These are phyloP conservation scores for Stagonosporopsis rhizophila DNA, from an alignment of 2,329 filamentous ascomycete species.

Conservation along the genomic window DNA sequence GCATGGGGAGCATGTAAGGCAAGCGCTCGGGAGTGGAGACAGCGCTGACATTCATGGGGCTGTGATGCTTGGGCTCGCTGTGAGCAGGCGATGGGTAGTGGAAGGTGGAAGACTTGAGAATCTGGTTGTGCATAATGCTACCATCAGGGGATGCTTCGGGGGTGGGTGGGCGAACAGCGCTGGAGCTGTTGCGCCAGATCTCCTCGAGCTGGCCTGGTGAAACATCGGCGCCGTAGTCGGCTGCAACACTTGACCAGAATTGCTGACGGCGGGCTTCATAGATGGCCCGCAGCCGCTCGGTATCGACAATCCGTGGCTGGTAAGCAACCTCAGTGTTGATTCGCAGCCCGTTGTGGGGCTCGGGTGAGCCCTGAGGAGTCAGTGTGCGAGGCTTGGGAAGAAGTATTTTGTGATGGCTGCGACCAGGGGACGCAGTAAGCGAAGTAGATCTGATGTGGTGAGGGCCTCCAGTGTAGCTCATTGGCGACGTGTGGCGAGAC, in stretches of 20 bases:
- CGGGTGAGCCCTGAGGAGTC: slow-evolving; percentile 48
- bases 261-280: slow-evolving; percentile 73
- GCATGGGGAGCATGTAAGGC: slow-evolving; percentile 48
- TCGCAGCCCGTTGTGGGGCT: slow-evolving; percentile 51
- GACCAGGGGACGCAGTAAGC: slow-evolving; percentile 60
- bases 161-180: slow-evolving; percentile 45
- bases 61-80: slow-evolving; percentile 44
- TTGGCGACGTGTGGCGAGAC: slow-evolving; percentile 51
- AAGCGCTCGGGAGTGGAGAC: slow-evolving; percentile 45
- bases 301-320: slow-evolving; percentile 64
- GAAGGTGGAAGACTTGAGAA: slow-evolving; percentile 41
- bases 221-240: slow-evolving; percentile 71
- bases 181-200: slow-evolving; percentile 62
- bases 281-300: slow-evolving; percentile 70
- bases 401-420: slow-evolving; percentile 60
- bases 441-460: slow-evolving; percentile 42
- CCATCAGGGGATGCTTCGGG: slow-evolving; percentile 50
- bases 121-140: slow-evolving; percentile 46
- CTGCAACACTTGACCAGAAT: slow-evolving; percentile 76
- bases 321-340: slow-evolving; percentile 54
- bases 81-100: slow-evolving; percentile 40
- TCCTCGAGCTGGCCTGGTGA: slow-evolving; percentile 72
- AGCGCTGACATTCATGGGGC: slow-evolving; percentile 42
- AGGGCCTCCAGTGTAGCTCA: slow-evolving; percentile 53
- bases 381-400: slow-evolving; percentile 68